A percentile compares a stretch with the other conserved stretches of the same genome.
These are phyloP conservation scores for Colletotrichum kahawae DNA, from an alignment of 2,329 filamentous ascomycete genomes.

Conservation along the genomic window DNA sequence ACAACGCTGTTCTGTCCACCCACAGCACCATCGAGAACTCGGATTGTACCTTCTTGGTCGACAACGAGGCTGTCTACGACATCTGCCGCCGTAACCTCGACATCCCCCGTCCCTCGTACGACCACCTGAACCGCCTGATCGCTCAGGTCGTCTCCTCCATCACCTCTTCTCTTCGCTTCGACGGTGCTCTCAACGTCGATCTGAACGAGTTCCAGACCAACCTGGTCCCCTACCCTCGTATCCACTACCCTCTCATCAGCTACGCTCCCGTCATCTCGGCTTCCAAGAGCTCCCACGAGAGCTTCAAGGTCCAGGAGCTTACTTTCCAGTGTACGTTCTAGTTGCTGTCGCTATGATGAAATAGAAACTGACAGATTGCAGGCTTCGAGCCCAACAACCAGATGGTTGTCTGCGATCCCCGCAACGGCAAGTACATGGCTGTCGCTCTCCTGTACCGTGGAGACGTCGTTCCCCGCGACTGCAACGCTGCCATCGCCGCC, in stretches of 20 bases:
- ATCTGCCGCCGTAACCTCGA: slow-evolving; percentile 77
- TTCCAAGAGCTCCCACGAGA: slow-evolving; percentile 82
- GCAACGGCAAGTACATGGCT: slow-evolving; percentile 80
- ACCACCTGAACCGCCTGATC: slow-evolving; percentile 76
- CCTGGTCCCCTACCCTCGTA: slow-evolving; percentile 75
- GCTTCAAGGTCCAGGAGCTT: slow-evolving; percentile 82
- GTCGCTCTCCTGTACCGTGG: slow-evolving; percentile 75
- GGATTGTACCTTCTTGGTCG: slow-evolving; percentile 80
- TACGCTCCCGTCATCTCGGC: slow-evolving; percentile 75
- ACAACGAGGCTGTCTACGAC: slow-evolving; percentile 78
- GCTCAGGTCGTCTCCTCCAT: slow-evolving; percentile 78
- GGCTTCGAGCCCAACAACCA: slow-evolving; percentile 81
- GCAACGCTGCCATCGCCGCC: slow-evolving; percentile 67
- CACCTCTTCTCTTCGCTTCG: slow-evolving; percentile 74
- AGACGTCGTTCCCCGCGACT: slow-evolving; percentile 74
- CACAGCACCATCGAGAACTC: slow-evolving; percentile 80
- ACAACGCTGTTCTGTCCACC: slow-evolving; percentile 76
- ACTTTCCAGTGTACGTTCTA: slow-evolving; percentile 71
- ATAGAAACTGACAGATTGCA: slow-evolving; percentile 37
- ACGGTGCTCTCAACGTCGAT: slow-evolving; percentile 75
- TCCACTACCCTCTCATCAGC: slow-evolving; percentile 76
- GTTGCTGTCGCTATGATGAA: background rate
- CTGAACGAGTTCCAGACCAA: slow-evolving; percentile 82
- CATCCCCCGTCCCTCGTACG: slow-evolving; percentile 71
- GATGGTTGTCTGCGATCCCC: slow-evolving; percentile 77